Evolutionary conservation across 352 stramenopile genomes (phyloP).

Genomic region (Phytophthora multivora): DNA sequence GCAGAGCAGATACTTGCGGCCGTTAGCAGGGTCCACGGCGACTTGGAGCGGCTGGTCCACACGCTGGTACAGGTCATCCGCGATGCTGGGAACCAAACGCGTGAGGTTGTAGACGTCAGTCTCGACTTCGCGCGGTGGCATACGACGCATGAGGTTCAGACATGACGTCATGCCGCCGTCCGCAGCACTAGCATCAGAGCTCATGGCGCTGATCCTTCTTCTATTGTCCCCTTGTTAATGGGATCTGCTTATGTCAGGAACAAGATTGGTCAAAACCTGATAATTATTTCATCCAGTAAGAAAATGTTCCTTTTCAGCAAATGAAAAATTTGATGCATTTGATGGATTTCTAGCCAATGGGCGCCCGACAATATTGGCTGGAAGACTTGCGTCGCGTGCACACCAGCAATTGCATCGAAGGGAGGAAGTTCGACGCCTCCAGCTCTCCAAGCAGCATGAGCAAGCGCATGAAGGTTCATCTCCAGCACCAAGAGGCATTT

Average conservation of each 20-base stretch:
- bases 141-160: constrained; percentile 90
- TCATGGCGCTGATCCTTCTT: constrained; percentile 13
- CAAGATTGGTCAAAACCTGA: constrained; percentile 22
- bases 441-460: constrained; percentile 39
- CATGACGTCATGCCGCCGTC: constrained; percentile 70
- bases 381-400: constrained; percentile 29
- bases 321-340: background rate
- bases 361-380: constrained; percentile 12
- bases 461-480: constrained; percentile 62
- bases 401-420: constrained; percentile 21
- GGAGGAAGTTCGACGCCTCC: background rate
- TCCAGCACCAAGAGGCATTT: constrained; percentile 65
- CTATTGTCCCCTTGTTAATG: constrained; percentile 13
- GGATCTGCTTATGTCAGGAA: background rate
- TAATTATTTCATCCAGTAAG: constrained; percentile 12
- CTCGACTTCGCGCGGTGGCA: constrained; percentile 88
- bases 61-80: constrained; percentile 93
- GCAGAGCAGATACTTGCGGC: constrained; percentile 92
- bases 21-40: constrained; percentile 83
- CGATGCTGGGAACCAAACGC: constrained; percentile 78
- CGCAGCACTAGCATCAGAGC: constrained; percentile 17
- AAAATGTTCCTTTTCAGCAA: background rate
- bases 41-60: constrained; percentile 93
- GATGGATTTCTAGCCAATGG: background rate
- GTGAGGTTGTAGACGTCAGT: constrained; percentile 85